These are phyloP conservation scores for Plasmodium adleri DNA, from an alignment of 169 alveolate species.

Conservation along the genomic window DNA sequence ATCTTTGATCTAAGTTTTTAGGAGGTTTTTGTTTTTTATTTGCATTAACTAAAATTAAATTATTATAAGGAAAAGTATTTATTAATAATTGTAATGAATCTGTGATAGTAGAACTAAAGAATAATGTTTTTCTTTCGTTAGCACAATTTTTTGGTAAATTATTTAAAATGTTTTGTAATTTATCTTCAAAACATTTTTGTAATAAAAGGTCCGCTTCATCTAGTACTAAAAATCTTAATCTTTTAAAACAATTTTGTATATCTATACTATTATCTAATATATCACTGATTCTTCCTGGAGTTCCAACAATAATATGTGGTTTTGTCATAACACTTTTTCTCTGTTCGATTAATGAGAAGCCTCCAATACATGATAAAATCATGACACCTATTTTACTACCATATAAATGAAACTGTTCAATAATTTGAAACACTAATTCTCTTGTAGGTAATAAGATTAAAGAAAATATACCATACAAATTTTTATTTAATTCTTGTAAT, in stretches of 20 bases:
- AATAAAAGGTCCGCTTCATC: conserved; percentile 98
- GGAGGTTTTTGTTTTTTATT: conserved; percentile 51
- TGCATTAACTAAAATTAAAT: conserved; percentile 34
- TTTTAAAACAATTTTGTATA: conserved; percentile 80
- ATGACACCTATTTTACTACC: conserved; percentile 92
- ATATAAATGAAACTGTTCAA: conserved; percentile 94
- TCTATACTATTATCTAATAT: conserved; percentile 81
- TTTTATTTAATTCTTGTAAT: conserved; percentile 92
- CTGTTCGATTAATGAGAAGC: conserved; percentile 90
- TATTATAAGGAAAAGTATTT: conserved; percentile 27
- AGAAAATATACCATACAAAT: conserved; percentile 96
- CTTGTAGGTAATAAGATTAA: conserved; percentile 97
- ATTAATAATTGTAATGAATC: conserved; percentile 69
- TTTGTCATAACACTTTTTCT: conserved; percentile 85
- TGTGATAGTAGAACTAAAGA: conserved; percentile 98
- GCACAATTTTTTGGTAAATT: conserved; percentile 81
- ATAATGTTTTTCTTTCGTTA: conserved; percentile 91
- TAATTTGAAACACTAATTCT: conserved; percentile 96
- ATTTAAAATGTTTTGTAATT: conserved; percentile 82
- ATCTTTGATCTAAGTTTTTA: conserved; percentile 54
- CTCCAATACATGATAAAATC: conserved; percentile 93
- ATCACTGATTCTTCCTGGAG: conserved; percentile 97
- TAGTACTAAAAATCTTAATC: conserved; percentile 92
- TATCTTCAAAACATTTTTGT: conserved; percentile 88
- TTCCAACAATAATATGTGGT: conserved; percentile 97